Percentiles rank a stretch among this genome's conserved stretches.
Evolutionary conservation across 352 stramenopile genomes (phyloP).

Genomic region (Phytophthora quininea): DNA sequence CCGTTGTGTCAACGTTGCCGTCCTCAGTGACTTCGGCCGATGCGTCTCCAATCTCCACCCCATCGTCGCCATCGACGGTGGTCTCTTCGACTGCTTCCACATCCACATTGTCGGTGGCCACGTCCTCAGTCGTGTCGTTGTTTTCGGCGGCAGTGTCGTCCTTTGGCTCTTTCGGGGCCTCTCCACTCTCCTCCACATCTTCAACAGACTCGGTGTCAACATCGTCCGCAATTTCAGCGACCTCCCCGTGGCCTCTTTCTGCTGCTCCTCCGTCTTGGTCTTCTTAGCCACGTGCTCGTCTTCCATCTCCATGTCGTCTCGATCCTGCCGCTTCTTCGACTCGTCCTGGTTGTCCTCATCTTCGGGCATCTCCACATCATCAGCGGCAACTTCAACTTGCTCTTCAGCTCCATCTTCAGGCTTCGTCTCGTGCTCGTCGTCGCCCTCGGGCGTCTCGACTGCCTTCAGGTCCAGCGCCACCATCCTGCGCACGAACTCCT

Average conservation of each 20-base stretch:
- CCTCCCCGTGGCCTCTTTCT: neutral
- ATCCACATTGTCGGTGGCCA: neutral
- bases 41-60: neutral
- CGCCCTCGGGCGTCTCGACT: conserved; percentile 25
- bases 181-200: neutral
- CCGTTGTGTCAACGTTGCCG: neutral
- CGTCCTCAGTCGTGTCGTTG: neutral
- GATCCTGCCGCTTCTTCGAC: conserved; percentile 41
- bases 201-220: neutral
- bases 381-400: neutral
- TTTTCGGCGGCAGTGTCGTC: neutral
- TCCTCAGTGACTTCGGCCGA: neutral
- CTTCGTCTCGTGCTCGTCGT: neutral
- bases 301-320: conserved; percentile 30
- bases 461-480: conserved; percentile 18
- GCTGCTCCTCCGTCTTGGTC: conserved; percentile 27
- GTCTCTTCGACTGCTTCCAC: neutral
- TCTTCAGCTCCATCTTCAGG: neutral
- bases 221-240: neutral
- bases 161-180: neutral
- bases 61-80: neutral
- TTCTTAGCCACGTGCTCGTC: conserved; percentile 35
- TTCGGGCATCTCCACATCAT: neutral
- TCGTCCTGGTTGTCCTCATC: neutral
- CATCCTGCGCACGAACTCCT: conserved; percentile 35